phyloP scores from a whole-genome alignment of 225 moss, liverwort and hornwort genomes.

The Anthoceros angustus region DNA sequence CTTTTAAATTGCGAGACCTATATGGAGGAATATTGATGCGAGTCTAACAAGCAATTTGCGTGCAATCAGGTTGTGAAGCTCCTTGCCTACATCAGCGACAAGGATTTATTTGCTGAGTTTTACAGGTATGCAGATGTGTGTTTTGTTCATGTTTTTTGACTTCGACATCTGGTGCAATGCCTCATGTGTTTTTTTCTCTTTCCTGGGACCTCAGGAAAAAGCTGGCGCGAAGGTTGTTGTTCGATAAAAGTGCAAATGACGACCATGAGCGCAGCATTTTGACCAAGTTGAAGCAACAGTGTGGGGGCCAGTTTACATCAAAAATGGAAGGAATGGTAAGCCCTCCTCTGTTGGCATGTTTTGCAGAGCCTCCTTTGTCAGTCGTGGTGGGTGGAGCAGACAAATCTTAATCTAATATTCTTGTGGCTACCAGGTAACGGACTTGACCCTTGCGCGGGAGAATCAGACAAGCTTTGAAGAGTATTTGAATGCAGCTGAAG shows the following conservation, averaged over 20 bases:
- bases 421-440: constrained; percentile 52
- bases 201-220: constrained; percentile 41
- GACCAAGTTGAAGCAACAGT: constrained; percentile 95
- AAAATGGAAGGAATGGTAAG: constrained; percentile 99
- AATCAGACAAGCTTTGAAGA: constrained; percentile 89
- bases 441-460: constrained; percentile 86
- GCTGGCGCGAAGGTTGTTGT: constrained; percentile 75
- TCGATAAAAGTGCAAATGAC: constrained; percentile 97
- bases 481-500: constrained; percentile 32
- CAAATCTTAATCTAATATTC: not conserved
- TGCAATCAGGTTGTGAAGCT: constrained; percentile 80
- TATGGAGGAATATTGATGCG: not conserved
- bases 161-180: not conserved
- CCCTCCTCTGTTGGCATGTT: not conserved
- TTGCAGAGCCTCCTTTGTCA: not conserved
- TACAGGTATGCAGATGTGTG: constrained; percentile 37
- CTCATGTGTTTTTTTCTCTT: not conserved
- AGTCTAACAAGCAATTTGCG: not conserved
- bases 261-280: constrained; percentile 97
- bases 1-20: no score
- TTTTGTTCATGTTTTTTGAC: not conserved
- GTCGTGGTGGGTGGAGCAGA: not conserved
- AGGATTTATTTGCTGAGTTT: constrained; percentile 95
- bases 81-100: constrained; percentile 95
- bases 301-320: constrained; percentile 95